phyloP scores from a whole-genome alignment of 129 eudicot genomes.

The Saposhnikovia divaricata region DNA sequence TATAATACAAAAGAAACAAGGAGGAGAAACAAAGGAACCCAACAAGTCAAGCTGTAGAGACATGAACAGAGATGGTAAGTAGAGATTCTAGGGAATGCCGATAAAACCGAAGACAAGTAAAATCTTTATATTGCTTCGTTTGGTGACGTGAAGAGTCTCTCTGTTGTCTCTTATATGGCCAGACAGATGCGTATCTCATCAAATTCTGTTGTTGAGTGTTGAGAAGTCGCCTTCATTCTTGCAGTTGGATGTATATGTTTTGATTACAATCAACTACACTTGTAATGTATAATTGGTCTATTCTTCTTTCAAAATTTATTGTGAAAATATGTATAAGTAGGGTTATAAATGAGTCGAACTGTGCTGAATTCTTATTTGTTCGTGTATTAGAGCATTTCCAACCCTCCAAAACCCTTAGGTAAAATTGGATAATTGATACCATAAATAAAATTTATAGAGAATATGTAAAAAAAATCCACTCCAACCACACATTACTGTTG shows the following conservation, averaged over 20 bases:
- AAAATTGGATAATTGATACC: too few species aligned
- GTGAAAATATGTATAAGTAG: too few species aligned
- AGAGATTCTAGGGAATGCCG: not conserved
- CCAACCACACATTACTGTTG: too few species aligned
- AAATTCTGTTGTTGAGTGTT: not conserved
- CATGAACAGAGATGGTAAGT: not conserved
- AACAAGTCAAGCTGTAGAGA: not conserved
- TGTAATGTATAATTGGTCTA: not conserved
- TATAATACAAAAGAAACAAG: not conserved
- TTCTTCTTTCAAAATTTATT: too few species aligned
- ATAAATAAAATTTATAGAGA: too few species aligned
- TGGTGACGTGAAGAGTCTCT: slow-evolving; percentile 5
- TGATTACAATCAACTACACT: not conserved
- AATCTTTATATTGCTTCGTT: not conserved
- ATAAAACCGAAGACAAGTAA: not conserved
- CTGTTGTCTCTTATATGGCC: not conserved
- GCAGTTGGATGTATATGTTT: not conserved
- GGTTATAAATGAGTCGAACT: too few species aligned
- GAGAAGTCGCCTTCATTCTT: slow-evolving; percentile 8
- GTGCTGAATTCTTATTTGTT: too few species aligned
- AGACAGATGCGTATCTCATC: slow-evolving; percentile 15
- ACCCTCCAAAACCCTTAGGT: too few species aligned
- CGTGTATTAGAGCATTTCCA: too few species aligned
- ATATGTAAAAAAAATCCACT: too few species aligned
- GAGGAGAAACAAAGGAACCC: not conserved